Evolutionary conservation across 352 stramenopile genomes (phyloP).

Genomic region (Globisporangium iwayamae): DNA sequence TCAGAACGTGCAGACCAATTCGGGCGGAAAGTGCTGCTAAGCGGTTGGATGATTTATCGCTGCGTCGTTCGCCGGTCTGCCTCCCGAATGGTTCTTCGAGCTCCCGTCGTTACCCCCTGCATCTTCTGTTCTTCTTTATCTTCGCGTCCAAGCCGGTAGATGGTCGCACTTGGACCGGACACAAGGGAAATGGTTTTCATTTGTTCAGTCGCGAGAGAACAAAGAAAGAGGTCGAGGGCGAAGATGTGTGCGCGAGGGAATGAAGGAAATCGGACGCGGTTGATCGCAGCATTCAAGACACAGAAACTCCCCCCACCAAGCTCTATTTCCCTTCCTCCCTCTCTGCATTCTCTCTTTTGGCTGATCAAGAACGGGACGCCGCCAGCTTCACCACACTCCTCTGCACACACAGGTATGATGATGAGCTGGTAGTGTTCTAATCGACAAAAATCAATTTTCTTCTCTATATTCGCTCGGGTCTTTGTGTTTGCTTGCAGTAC

Average conservation of each 20-base stretch:
- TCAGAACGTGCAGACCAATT: slow-evolving; percentile 61
- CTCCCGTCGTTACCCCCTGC: slow-evolving; percentile 14
- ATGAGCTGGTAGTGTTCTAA: slow-evolving; percentile 10
- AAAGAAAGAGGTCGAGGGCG: neutral
- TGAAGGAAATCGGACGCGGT: slow-evolving; percentile 1
- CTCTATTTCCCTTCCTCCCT: slow-evolving; percentile 10
- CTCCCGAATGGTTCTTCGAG: neutral
- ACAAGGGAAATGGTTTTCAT: neutral
- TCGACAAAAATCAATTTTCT: slow-evolving; percentile 17
- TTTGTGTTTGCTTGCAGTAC: neutral
- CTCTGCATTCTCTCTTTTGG: slow-evolving; percentile 16
- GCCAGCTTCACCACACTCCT: slow-evolving; percentile 2
- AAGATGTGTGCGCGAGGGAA: neutral
- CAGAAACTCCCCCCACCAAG: neutral
- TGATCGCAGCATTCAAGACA: slow-evolving; percentile 7
- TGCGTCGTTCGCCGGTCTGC: slow-evolving; percentile 10
- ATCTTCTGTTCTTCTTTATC: slow-evolving; percentile 10
- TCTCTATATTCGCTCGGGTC: slow-evolving; percentile 9
- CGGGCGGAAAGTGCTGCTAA: slow-evolving; percentile 85
- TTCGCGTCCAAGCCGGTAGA: slow-evolving; percentile 15
- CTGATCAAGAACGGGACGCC: slow-evolving; percentile 8
- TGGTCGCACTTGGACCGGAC: slow-evolving; percentile 10
- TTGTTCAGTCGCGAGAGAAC: slow-evolving; percentile 2
- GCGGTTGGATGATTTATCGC: slow-evolving; percentile 38
- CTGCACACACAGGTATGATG: slow-evolving; percentile 2